Base-by-base conservation (phyloP, 2,329 filamentous ascomycete species). In the Cercospora citrullina region DNA sequence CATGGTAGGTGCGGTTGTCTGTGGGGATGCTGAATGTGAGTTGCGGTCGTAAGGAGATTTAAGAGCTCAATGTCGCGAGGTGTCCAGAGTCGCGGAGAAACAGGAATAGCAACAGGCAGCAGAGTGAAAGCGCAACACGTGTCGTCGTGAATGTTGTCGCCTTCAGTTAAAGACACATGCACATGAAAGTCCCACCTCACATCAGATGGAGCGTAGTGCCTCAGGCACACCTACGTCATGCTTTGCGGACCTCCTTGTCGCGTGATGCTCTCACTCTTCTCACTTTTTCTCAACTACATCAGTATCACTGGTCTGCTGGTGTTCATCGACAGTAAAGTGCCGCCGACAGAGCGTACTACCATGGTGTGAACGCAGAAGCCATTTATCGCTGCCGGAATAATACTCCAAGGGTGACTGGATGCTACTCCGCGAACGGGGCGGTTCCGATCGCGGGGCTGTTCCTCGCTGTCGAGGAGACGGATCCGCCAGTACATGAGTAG, bases 1-100 rank as follows among this genome's bases (percentile, higher is more conserved):
- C 86, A 88, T 88, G 65, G 36, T 65, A 48, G 48, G 28, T 14
- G 45, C 26, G 21, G 21, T 1, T 26, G 45, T 23, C 2, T 8
- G 10, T 12, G 21, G 45, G 5, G 10, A 51, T 18, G 18, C 6
- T 1, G 18, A 23, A 48, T 26, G 53, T 30, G 26, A 10, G 53
- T 18, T 31, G 26, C 14, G 45, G 10, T 7, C 7, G 53, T 58
- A 26, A 10, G 26, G 2, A n/a, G 53, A n/a, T 18, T 5, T 16
- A 14, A 7, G 18, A 14, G 53, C 26, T n/a, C 21, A n/a, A 16
- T 9, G 16, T 21, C n/a, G 26, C 14, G 16, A n/a, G n/a, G 26
- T 30, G 3, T 58, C 1, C 28, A n/a, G 26, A 58, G 26, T 30
- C 53, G 26, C 53, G 28, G n/a, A 18, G 30, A 31, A 58, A 5